phyloP scores from a whole-genome alignment of 2,329 filamentous ascomycete species.

The Trichothecium sympodiale region DNA sequence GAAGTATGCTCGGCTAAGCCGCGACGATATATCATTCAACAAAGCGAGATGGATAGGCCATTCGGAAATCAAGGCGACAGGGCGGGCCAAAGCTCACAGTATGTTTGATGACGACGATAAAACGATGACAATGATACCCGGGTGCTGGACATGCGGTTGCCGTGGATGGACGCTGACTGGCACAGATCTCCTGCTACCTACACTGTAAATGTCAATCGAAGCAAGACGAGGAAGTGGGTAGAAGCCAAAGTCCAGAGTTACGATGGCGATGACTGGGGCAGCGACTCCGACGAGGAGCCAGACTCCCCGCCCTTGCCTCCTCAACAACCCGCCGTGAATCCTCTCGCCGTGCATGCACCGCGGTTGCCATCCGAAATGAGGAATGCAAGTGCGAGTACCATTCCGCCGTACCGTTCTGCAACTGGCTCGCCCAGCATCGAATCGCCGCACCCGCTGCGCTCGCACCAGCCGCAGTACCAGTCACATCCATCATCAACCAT shows the following conservation, averaged over 20 bases:
- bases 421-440: background rate
- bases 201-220: conserved; percentile 76
- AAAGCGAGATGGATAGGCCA: too few species aligned
- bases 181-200: conserved; percentile 33
- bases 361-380: conserved; percentile 16
- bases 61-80: too few species aligned
- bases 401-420: background rate
- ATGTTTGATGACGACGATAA: too few species aligned
- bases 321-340: conserved; percentile 12
- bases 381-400: background rate
- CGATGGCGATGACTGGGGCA: conserved; percentile 90
- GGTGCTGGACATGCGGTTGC: too few species aligned
- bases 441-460: background rate
- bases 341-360: conserved; percentile 16
- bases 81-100: too few species aligned
- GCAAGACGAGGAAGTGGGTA: conserved; percentile 91
- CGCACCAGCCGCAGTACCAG: background rate
- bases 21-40: too few species aligned
- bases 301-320: conserved; percentile 33
- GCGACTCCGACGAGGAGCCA: conserved; percentile 50
- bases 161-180: too few species aligned
- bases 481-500: background rate
- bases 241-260: conserved; percentile 80
- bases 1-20: too few species aligned
- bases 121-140: too few species aligned